Base-by-base conservation (phyloP, 768 basidiomycete genomes). In the Pleurotus platypus region DNA sequence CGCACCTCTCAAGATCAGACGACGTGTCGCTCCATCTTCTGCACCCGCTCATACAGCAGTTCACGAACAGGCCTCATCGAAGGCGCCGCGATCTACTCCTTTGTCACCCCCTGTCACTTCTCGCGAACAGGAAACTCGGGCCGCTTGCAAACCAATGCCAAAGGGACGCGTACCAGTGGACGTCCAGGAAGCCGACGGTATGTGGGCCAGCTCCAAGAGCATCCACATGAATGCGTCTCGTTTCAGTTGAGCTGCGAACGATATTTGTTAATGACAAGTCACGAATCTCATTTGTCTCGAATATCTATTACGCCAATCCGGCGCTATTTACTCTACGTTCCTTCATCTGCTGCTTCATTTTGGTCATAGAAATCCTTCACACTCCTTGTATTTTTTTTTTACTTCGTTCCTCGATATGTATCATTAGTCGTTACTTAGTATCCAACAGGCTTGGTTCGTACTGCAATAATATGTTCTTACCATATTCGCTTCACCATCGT, bases 401-500 rank as follows among this genome's bases (percentile, higher is more conserved):
- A 9, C 7, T 35, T 35, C 2, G 30, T 35, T 35, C 11, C 30
- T 35, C 30, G 30, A 35, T 11, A 35, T 35, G 30, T 35, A 35
- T 35, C 30, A 11, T 35, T 35, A 35, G 30, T 35, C 30, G 11
- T 35, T 26, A 26, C 5, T 26, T 35, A 35, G 30, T 35, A 35
- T 35, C 30, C 30, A 35, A 35, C 30, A 35, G 30, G 30, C 30
- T 35, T 35, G 30, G 30, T 11, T 35, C 11, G 30, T 35, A 35
- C 11, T 35, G 30, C 30, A 35, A 35, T 35, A 35, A 35, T 35
- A 35, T 35, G 30, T 3, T 26, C 30, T 67, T 75, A 83, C 80
- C 80, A 95, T 46, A 96, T 95, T 53, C 92, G 79, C 67, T 96
- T 96, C 46, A 96, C 89, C 94, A 98, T 98, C 16, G 94, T 96